Conservation (phyloP, 495 filamentous ascomycete species). For the Acidomyces sp. region DNA sequence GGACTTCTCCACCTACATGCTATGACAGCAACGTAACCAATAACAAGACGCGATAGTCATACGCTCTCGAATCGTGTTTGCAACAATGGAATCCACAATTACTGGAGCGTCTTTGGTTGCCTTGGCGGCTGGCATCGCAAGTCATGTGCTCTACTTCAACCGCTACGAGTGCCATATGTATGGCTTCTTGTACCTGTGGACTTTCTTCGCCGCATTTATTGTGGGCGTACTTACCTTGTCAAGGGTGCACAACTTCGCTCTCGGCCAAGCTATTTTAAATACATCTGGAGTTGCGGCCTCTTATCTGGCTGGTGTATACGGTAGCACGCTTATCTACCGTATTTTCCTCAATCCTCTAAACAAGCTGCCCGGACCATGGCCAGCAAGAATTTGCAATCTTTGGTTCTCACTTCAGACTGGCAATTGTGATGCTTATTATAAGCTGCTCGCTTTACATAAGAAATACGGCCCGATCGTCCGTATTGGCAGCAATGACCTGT, state of each 20-base stretch:
- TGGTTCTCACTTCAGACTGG: constrained; percentile 15
- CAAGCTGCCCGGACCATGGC: constrained; percentile 34
- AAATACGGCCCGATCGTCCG: constrained; percentile 12
- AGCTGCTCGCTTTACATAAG: constrained; percentile 13
- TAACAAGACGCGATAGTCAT: too few relatives aligned
- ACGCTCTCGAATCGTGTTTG: too few relatives aligned
- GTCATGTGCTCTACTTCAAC: constrained; percentile 11
- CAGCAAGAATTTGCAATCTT: constrained; percentile 33
- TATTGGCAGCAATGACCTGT: constrained; percentile 22
- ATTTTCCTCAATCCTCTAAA: constrained; percentile 34
- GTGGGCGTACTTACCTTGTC: background rate
- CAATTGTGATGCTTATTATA: constrained; percentile 6
- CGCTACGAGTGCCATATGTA: constrained; percentile 11
- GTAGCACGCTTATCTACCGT: constrained; percentile 37
- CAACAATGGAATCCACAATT: too few relatives aligned
- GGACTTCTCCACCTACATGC: too few relatives aligned
- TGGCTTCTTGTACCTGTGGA: background rate
- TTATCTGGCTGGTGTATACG: constrained; percentile 23
- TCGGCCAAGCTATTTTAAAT: background rate
- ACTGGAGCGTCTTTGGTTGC: too few relatives aligned
- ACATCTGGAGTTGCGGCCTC: background rate
- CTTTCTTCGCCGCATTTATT: background rate
- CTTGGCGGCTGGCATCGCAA: constrained; percentile 1
- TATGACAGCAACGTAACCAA: too few relatives aligned
- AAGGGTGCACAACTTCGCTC: background rate